phyloP scores from a whole-genome alignment of 2,329 filamentous ascomycete genomes.

The Thielaviopsis musarum region DNA sequence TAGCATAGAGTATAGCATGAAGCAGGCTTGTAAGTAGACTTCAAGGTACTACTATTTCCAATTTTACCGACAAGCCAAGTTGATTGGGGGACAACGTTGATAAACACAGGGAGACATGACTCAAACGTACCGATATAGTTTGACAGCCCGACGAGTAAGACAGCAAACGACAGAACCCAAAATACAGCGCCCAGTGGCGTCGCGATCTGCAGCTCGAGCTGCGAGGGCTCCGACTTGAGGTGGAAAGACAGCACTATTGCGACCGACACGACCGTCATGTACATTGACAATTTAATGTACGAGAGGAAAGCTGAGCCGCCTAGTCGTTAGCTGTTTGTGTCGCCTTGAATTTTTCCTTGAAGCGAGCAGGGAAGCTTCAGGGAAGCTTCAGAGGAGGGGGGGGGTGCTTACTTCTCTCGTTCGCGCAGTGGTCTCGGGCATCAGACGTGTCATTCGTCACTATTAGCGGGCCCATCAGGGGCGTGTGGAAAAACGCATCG shows the following conservation, averaged over 20 bases:
- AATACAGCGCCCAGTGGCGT: constrained; percentile 76
- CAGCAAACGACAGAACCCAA: constrained; percentile 67
- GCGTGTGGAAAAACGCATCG: constrained; percentile 38
- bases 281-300: constrained; percentile 75
- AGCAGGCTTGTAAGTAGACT: background rate
- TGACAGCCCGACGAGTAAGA: constrained; percentile 56
- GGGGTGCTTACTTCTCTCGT: constrained; percentile 43
- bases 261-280: constrained; percentile 77
- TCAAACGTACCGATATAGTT: constrained; percentile 60
- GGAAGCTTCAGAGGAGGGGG: no score
- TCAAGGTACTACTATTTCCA: no score
- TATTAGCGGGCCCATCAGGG: constrained; percentile 48
- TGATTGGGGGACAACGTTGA: no score
- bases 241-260: constrained; percentile 92
- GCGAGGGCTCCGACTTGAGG: constrained; percentile 53
- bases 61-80: no score
- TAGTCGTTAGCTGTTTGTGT: background rate
- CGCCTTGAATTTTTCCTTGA: background rate
- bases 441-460: constrained; percentile 62
- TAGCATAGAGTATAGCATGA: no score
- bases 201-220: constrained; percentile 58
- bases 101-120: no score
- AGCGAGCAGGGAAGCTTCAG: no score
- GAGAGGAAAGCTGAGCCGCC: constrained; percentile 53
- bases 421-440: constrained; percentile 62